Percentiles rank a stretch among this genome's conserved stretches.
These are phyloP conservation scores for Sporothrix globosa DNA, from an alignment of 2,329 filamentous ascomycete species.

Conservation along the genomic window DNA sequence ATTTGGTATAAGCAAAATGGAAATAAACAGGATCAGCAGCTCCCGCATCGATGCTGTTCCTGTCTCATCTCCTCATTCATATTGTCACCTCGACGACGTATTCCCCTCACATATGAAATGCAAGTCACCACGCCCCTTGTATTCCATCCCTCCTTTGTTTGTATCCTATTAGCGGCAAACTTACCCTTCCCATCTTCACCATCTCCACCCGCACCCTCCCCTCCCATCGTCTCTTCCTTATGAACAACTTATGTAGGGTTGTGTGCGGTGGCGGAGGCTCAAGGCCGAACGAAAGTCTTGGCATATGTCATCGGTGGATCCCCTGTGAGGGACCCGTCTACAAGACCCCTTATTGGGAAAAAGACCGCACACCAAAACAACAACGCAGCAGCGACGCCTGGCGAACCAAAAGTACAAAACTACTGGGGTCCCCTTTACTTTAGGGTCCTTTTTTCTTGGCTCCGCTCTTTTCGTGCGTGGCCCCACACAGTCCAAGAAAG, in stretches of 20 bases:
- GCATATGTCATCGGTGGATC: slow-evolving; percentile 20
- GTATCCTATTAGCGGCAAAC: background rate
- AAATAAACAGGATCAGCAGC: background rate
- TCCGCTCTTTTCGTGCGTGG: background rate
- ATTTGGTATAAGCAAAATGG: background rate
- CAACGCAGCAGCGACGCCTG: background rate
- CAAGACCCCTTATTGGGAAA: background rate
- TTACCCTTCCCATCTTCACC: slow-evolving; percentile 15
- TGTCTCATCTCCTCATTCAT: background rate
- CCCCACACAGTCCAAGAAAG: slow-evolving; percentile 2
- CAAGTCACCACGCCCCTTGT: too few relatives aligned
- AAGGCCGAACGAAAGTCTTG: background rate
- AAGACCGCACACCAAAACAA: background rate
- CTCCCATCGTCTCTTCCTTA: background rate
- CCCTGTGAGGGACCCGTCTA: background rate
- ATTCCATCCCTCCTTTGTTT: background rate
- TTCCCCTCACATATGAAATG: background rate
- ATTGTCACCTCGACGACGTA: background rate
- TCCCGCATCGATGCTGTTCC: background rate
- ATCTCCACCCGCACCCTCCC: background rate
- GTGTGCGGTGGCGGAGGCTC: background rate
- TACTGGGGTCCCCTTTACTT: background rate
- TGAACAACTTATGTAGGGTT: too few relatives aligned
- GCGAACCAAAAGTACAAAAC: background rate
- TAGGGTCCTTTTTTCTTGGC: background rate